Conservation (phyloP, 768 basidiomycete species). For the Amanita fuliginea region DNA sequence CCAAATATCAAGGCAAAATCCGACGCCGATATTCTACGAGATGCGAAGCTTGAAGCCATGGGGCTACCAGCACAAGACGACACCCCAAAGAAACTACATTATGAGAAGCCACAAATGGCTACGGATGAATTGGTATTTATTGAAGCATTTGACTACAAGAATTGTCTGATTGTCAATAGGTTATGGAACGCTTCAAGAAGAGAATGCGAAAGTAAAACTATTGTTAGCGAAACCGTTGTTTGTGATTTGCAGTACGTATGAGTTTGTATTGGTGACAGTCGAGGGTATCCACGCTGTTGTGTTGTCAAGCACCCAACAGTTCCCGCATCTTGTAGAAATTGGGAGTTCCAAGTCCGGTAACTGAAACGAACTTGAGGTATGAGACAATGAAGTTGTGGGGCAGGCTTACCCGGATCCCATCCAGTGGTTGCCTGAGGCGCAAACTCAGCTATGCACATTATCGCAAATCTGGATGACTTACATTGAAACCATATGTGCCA, state of each 20-base stretch:
- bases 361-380: conserved; percentile 14
- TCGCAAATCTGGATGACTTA: conserved; percentile 17
- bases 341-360: conserved; percentile 47
- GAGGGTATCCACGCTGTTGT: background rate
- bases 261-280: background rate
- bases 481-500: conserved; percentile 57
- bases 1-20: conserved; percentile 77
- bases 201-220: conserved; percentile 66
- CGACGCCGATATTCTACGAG: conserved; percentile 78
- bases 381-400: background rate
- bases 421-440: conserved; percentile 32
- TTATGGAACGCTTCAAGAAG: conserved; percentile 98
- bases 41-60: conserved; percentile 82
- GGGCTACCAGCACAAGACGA: conserved; percentile 54
- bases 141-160: background rate
- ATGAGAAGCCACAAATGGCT: conserved; percentile 66
- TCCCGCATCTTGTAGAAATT: conserved; percentile 35
- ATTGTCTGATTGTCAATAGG: conserved; percentile 27
- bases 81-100: conserved; percentile 31
- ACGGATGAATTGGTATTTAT: conserved; percentile 77
- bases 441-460: background rate
- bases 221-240: background rate
- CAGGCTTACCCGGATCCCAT: conserved; percentile 48
- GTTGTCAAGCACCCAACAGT: conserved; percentile 11
- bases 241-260: background rate